phyloP scores from a whole-genome alignment of 495 filamentous ascomycete genomes.

The Aspergillus incahuasiensis region DNA sequence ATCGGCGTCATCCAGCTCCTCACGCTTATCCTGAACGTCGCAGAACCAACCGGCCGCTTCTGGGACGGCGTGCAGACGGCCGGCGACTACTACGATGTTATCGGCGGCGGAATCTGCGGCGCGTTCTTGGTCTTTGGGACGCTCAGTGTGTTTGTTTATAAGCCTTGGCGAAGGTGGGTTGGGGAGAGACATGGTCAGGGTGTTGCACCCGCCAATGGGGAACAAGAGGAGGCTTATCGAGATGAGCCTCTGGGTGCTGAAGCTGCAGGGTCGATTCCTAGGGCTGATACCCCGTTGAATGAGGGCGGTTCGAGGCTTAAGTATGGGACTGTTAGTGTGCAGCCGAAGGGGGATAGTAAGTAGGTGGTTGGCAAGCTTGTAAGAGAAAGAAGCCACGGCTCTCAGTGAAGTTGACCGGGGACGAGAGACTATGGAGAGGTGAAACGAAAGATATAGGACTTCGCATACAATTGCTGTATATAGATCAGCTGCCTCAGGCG shows the following conservation, averaged over 20 bases:
- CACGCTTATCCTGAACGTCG: conserved; percentile 68
- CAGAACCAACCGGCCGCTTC: conserved; percentile 66
- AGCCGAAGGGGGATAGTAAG: conserved; percentile 5
- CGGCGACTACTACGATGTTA: conserved; percentile 79
- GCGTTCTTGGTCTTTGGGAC: conserved; percentile 74
- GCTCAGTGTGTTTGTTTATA: conserved; percentile 66
- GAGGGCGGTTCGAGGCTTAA: not conserved
- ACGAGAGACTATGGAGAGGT: too few species aligned
- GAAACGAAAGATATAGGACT: not conserved
- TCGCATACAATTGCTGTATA: not conserved
- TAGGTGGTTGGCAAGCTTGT: not conserved
- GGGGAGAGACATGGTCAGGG: conserved; percentile 39
- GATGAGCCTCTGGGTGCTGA: conserved; percentile 10
- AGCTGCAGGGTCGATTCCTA: conserved; percentile 9
- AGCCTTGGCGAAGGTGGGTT: conserved; percentile 67
- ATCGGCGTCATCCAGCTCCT: conserved; percentile 85
- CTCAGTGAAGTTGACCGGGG: too few species aligned
- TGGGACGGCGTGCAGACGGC: conserved; percentile 79
- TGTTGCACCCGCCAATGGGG: conserved; percentile 15
- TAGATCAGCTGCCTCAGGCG: not conserved
- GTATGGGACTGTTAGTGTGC: conserved; percentile 11
- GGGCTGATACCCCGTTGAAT: conserved; percentile 9
- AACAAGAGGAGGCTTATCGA: conserved; percentile 12
- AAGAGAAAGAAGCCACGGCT: too few species aligned
- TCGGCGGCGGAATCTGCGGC: conserved; percentile 80